Evolutionary conservation across 2,329 filamentous ascomycete genomes (phyloP).

Genomic region (Diaporthe vexans): DNA sequence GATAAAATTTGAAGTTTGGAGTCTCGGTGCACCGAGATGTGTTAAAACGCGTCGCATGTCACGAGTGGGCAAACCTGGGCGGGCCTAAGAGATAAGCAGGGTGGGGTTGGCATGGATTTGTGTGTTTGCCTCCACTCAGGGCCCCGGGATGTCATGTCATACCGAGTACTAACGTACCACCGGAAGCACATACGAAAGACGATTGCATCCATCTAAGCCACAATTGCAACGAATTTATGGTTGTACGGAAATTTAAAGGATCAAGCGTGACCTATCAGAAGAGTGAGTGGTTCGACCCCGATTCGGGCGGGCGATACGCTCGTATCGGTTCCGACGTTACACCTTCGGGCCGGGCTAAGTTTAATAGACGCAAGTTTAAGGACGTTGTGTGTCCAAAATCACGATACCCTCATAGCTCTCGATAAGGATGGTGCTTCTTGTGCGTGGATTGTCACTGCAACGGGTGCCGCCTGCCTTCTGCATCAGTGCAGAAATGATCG

Average conservation of each 20-base stretch:
- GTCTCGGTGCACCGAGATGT: not conserved
- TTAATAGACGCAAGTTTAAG: not conserved
- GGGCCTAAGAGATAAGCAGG: conserved; percentile 17
- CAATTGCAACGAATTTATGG: too few species aligned
- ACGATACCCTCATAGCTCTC: not conserved
- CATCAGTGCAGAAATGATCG: not conserved
- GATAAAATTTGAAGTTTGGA: too few species aligned
- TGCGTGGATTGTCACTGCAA: not conserved
- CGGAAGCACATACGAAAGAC: too few species aligned
- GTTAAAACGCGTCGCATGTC: not conserved
- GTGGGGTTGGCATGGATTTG: not conserved
- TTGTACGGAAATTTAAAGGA: too few species aligned
- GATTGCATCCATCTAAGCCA: too few species aligned
- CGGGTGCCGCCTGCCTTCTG: not conserved
- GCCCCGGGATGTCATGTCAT: too few species aligned
- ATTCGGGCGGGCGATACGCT: too few species aligned
- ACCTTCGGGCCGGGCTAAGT: not conserved
- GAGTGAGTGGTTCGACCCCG: too few species aligned
- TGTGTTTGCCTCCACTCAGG: too few species aligned
- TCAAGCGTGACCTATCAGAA: too few species aligned
- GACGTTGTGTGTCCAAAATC: not conserved
- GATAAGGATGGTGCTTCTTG: not conserved
- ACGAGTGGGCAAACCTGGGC: not conserved
- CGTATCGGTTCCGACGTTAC: too few species aligned
- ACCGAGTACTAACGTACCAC: too few species aligned